Evolutionary conservation across 768 basidiomycete species (phyloP), one percentile per base, ranked within the genome.

Genomic region (Infundibulicybe gibba): DNA sequence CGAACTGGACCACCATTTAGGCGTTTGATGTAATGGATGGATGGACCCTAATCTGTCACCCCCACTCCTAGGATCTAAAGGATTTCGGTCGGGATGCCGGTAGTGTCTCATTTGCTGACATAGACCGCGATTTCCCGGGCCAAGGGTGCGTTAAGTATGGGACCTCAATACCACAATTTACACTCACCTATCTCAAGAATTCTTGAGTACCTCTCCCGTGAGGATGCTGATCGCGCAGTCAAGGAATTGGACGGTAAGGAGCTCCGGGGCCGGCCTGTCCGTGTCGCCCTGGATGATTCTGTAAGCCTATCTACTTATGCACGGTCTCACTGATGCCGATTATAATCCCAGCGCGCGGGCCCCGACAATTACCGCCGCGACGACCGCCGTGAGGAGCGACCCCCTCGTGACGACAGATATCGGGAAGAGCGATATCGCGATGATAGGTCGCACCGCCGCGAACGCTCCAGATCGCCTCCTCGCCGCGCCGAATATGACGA

Each of bases 61-160:
- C 56, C 67, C 66, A 61, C 68, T 59, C 64, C 59, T 76, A 98
- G 95, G 95, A 98, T 64, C 73, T 98, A 64, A 98, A 98, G 69
- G 95, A 98, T 62, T 97, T 94, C 51, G 95, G 94, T 56, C 90
- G 95, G 51, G 86, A 92, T 60, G 90, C 90, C 42, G 94, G 92
- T 37, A 89, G 83, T 61, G 92, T 97, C 48, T 90, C 89, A 15
- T 97, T 89, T 58, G 93, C 95, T 35, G 95, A 98, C 61, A 87
- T 98, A 50, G 94, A 98, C 62, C 85, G 92, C 33, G 86, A 94
- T 60, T 64, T 66, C 52, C 82, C 89, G 19, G 88, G 87, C 30
- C 84, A 91, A 74, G 95, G 95, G 94, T 97, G 52, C 52, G 86
- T 66, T 2, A 13, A 40, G 13, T 25, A 31, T 33, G 2, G 5